Evolutionary conservation across 441 rosid species (phyloP), one percentile per base, ranked within the genome.

Genomic region (Populus hybrid): DNA sequence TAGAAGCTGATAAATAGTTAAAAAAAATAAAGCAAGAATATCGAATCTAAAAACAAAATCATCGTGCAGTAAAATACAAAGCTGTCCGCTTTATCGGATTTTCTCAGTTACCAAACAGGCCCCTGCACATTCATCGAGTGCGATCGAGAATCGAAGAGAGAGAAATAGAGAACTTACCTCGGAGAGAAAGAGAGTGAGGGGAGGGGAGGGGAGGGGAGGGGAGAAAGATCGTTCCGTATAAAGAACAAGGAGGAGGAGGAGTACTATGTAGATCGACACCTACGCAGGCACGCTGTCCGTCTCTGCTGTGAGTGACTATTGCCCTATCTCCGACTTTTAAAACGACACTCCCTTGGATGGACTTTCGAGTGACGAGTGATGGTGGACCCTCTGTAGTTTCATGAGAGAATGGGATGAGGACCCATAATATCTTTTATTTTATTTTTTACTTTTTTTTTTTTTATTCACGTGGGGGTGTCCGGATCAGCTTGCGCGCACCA

Each of bases 131-230:
- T 64, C 33, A 53, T 18, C 18, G 31, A 75, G 70, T 0, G 56
- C 75, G 45, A 77, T 63, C 64, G 63, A 33, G 23, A 38, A 36
- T 31, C 68, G 6, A 66, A 75, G 61, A 77, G 70, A 80, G 68
- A 80, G 74, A 74, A 66, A 81, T 64, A 82, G 71, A 78, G 74
- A 84, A 71, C 87, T 85, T 83, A 84, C 93, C 92, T 85, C 79
- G 74, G 72, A 76, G 45, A 70, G 69, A 74, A 26, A 63, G 74
- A 70, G 85, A 74, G 76, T 23, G n/a, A n/a, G n/a, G n/a, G n/a
- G n/a, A n/a, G n/a, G n/a, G n/a, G 42, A 28, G 72, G 68, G 64
- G 68, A 56, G 72, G 56, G 63, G 45, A 68, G 67, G 76, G n/a
- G 68, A 69, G 72, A 56, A 61, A 21, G 26, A 21, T 0, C 9